Percentiles rank a stretch among this genome's conserved stretches.
These are phyloP conservation scores for Tylopilus intermedius DNA, from an alignment of 768 basidiomycete genomes.

Conservation along the genomic window DNA sequence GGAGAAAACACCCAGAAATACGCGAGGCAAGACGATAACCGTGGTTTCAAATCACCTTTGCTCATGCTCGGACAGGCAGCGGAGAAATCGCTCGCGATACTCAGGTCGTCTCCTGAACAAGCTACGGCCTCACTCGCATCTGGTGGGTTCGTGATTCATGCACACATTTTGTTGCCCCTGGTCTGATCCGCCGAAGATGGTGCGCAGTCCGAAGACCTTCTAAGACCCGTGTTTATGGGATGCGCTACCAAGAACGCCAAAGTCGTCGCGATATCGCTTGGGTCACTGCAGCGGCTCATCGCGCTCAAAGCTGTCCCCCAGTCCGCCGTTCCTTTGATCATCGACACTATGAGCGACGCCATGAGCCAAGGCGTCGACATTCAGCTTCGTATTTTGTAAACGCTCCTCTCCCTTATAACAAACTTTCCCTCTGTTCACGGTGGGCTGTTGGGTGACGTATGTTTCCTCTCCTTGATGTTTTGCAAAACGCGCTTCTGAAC, in stretches of 20 bases:
- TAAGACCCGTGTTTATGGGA: conserved; percentile 89
- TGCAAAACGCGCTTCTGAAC: not conserved
- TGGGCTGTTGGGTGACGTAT: conserved; percentile 71
- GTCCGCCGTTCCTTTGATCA: conserved; percentile 70
- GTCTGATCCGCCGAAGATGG: conserved; percentile 46
- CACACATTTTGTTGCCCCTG: not conserved
- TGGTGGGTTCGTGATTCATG: conserved; percentile 43
- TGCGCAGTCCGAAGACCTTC: conserved; percentile 73
- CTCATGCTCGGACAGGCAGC: conserved; percentile 53
- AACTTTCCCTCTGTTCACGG: conserved; percentile 83
- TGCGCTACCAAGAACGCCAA: conserved; percentile 91
- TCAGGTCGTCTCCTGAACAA: conserved; percentile 78
- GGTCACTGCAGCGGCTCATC: conserved; percentile 87
- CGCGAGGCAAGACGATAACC: conserved; percentile 63
- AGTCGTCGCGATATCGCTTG: conserved; percentile 87
- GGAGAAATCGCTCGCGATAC: conserved; percentile 78
- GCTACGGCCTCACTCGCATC: conserved; percentile 67
- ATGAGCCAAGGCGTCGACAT: conserved; percentile 96
- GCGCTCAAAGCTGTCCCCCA: conserved; percentile 80
- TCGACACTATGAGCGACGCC: conserved; percentile 81
- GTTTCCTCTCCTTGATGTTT: conserved; percentile 22
- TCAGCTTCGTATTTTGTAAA: conserved; percentile 90
- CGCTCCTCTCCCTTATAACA: conserved; percentile 84
- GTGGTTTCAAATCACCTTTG: not conserved
- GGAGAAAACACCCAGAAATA: conserved; percentile 87